phyloP scores from a whole-genome alignment of 768 basidiomycete genomes.

The Suillus subluteus region DNA sequence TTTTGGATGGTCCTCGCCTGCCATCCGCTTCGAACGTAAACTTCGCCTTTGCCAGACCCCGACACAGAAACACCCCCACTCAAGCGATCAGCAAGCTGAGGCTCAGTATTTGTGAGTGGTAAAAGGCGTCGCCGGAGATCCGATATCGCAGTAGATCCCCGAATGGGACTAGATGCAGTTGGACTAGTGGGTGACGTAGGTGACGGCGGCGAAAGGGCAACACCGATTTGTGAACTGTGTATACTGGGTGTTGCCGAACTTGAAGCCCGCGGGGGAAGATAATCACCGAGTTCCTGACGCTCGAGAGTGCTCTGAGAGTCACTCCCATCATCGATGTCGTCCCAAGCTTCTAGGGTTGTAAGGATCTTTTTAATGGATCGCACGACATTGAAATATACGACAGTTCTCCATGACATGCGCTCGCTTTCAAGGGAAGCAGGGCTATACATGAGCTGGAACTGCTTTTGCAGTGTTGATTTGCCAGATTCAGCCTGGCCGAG shows the following conservation, averaged over 20 bases:
- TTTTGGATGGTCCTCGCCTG: conserved; percentile 69
- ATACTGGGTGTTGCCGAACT: conserved; percentile 16
- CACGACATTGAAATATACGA: conserved; percentile 79
- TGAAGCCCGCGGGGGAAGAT: conserved; percentile 19
- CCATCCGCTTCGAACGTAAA: conserved; percentile 83
- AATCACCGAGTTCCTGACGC: conserved; percentile 35
- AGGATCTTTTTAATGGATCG: conserved; percentile 73
- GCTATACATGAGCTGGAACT: conserved; percentile 82
- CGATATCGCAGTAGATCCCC: conserved; percentile 41
- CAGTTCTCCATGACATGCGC: conserved; percentile 70
- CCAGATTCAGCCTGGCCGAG: conserved; percentile 81
- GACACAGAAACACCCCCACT: conserved; percentile 75
- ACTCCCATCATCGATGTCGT: conserved; percentile 60
- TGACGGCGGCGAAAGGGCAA: conserved; percentile 15
- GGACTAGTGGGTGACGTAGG: conserved; percentile 20
- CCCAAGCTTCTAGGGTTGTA: conserved; percentile 61
- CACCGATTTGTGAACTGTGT: conserved; percentile 14
- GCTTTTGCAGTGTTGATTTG: conserved; percentile 78
- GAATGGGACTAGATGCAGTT: conserved; percentile 23
- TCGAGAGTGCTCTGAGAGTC: conserved; percentile 37
- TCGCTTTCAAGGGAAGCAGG: conserved; percentile 71
- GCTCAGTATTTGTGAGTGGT: conserved; percentile 62
- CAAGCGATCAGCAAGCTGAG: conserved; percentile 67
- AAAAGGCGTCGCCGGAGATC: conserved; percentile 62
- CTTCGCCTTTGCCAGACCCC: conserved; percentile 74